Evolutionary conservation across 1,139 yeast species (phyloP).

Genomic region (Hanseniaspora gamundiae): DNA sequence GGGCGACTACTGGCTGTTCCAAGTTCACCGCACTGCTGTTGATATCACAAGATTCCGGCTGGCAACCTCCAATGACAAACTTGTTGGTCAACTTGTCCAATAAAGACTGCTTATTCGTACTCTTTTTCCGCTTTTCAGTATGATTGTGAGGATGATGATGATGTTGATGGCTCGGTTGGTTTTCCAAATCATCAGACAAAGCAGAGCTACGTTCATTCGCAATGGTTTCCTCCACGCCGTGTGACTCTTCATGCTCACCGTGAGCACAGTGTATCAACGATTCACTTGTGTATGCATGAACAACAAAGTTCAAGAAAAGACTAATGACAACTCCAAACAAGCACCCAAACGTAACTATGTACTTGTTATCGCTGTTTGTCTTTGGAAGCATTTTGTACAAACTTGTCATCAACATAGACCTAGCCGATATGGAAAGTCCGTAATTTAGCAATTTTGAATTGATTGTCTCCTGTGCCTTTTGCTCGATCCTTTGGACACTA

Average conservation of each 20-base stretch:
- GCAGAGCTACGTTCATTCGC: no score
- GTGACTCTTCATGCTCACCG: no score
- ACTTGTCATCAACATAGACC: slow-evolving; percentile 67
- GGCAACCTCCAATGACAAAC: background rate
- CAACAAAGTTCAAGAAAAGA: slow-evolving; percentile 43
- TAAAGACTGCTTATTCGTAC: background rate
- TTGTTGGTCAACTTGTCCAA: background rate
- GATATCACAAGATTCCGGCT: background rate
- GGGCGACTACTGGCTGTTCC: no score
- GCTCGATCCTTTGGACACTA: no score
- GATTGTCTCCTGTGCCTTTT: background rate
- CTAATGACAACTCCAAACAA: slow-evolving; percentile 52
- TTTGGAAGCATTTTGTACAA: slow-evolving; percentile 64
- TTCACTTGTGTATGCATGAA: slow-evolving; percentile 68
- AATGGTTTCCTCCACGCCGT: no score
- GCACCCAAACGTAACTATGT: slow-evolving; percentile 38
- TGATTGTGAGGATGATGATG: background rate
- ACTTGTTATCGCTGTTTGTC: slow-evolving; percentile 31
- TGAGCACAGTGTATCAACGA: slow-evolving; percentile 83
- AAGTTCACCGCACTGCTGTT: background rate
- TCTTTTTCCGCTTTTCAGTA: background rate
- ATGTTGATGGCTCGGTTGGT: slow-evolving; percentile 9
- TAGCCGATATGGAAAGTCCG: slow-evolving; percentile 45
- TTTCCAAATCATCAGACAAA: slow-evolving; percentile 10
- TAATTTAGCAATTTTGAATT: slow-evolving; percentile 23